Conservation (phyloP, 2,329 filamentous ascomycete genomes). For the Coniosporium uncinatum region DNA sequence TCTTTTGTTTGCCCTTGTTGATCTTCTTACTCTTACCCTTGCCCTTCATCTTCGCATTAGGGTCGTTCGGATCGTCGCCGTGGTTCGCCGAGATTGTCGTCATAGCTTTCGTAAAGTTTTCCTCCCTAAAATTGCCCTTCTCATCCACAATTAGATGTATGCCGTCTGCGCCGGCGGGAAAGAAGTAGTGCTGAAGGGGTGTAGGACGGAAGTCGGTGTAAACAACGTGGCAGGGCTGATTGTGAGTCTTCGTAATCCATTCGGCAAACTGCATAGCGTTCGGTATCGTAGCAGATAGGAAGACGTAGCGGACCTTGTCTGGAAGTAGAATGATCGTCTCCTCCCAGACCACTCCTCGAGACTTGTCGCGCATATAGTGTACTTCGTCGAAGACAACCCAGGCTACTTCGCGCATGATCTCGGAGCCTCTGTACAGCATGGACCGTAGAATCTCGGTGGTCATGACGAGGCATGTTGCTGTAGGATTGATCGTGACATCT, state of each 20-base stretch:
- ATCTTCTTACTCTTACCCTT: constrained; percentile 89
- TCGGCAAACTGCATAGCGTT: constrained; percentile 99
- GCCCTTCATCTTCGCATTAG: constrained; percentile 75
- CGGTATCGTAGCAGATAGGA: constrained; percentile 95
- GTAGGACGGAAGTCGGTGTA: constrained; percentile 99
- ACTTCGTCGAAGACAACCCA: constrained; percentile 99
- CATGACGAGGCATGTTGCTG: constrained; percentile 97
- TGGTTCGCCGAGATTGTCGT: constrained; percentile 81
- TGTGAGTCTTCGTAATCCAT: constrained; percentile 98
- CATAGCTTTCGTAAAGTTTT: constrained; percentile 98
- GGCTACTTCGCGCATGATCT: constrained; percentile 98
- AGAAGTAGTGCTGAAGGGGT: constrained; percentile 96
- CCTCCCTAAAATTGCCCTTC: constrained; percentile 91
- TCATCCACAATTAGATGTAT: constrained; percentile 96
- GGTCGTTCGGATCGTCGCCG: constrained; percentile 76
- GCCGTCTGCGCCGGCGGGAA: constrained; percentile 86
- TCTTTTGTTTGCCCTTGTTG: constrained; percentile 66
- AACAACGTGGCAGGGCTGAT: constrained; percentile 96
- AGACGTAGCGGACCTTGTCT: constrained; percentile 98
- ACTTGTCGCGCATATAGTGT: constrained; percentile 95
- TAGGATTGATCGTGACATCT: constrained; percentile 98
- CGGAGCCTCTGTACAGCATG: constrained; percentile 96
- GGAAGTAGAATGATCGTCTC: constrained; percentile 97
- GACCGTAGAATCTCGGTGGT: constrained; percentile 98
- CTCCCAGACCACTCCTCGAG: constrained; percentile 96